These are phyloP conservation scores for Paradendryphiella salina DNA, from an alignment of 2,329 filamentous ascomycete genomes.

Conservation along the genomic window DNA sequence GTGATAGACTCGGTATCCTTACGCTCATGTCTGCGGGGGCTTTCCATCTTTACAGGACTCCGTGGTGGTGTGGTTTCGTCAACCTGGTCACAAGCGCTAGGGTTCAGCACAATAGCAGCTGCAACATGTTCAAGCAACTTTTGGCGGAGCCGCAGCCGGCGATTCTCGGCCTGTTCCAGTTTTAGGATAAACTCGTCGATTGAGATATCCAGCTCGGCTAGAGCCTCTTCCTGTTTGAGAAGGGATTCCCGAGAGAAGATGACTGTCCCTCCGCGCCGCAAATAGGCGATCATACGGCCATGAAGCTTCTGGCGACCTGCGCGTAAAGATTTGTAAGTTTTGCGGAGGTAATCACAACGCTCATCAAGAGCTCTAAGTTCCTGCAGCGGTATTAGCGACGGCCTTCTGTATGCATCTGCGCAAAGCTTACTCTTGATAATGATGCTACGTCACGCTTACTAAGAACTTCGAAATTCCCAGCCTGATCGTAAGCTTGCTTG, in stretches of 20 bases:
- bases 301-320: constrained; percentile 77
- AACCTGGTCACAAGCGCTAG: constrained; percentile 31
- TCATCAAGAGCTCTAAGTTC: constrained; percentile 78
- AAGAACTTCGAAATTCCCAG: constrained; percentile 48
- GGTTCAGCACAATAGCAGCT: constrained; percentile 58
- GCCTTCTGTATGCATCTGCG: neutral
- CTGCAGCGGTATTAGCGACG: constrained; percentile 46
- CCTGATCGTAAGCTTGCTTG: constrained; percentile 47
- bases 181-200: constrained; percentile 82
- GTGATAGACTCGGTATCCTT: constrained; percentile 50
- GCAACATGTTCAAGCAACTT: constrained; percentile 82
- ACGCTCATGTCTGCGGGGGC: constrained; percentile 38
- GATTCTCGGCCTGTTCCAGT: constrained; percentile 78
- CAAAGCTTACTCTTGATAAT: constrained; percentile 61
- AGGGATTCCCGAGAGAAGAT: constrained; percentile 75
- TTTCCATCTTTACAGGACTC: constrained; percentile 46
- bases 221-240: constrained; percentile 77
- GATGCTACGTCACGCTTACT: constrained; percentile 48
- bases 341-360: constrained; percentile 75
- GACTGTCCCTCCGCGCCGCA: constrained; percentile 69
- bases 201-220: constrained; percentile 73
- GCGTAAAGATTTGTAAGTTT: constrained; percentile 73
- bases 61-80: constrained; percentile 45
- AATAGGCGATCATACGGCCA: constrained; percentile 74
- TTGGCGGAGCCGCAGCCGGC: constrained; percentile 73